Evolutionary conservation across 2,329 filamentous ascomycete species (phyloP), one percentile per base, ranked within the genome.

Genomic region (Aspergillus sp.): DNA sequence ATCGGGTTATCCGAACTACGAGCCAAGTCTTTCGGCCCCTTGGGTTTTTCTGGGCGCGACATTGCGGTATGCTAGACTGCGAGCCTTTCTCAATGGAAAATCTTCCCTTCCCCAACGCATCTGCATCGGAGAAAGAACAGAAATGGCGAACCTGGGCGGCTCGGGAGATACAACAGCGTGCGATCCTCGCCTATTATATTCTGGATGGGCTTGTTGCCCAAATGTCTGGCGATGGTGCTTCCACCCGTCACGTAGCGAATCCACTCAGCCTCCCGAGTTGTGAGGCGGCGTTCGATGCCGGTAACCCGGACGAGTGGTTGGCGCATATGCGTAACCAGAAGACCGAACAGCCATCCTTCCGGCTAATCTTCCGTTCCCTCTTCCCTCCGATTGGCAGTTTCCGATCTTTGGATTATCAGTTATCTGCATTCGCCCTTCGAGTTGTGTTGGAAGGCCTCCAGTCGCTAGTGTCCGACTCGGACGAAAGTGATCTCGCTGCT

Each of bases 371-470:
- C 47, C 65, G 68, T 7, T 71, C 65, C 8, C 60, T 77, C 0
- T 77, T 76, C 52, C 63, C 68, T 16, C 67, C 65, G 0, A 59
- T 62, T 6, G 59, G 65, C 13, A 65, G 62, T 20, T 65, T 65
- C 41, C 61, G 60, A 6, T 51, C 62, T 3, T 49, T 71, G 1
- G 63, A 68, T 40, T 65, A 69, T 43, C 62, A 65, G 1, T 65
- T 75, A 19, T 74, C 74, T 1, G 66, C 73, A 2, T 74, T 76
- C 52, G 69, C 70, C 4, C 62, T 75, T 22, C 69, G 72, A 10
- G 74, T 77, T 4, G 63, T 77, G 7, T 58, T 77, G 4, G 75
- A 77, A 59, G 74, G 74, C 0, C 58, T 77, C 4, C 74, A 76
- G 51, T 75, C 73, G 4, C 57, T 77, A 1, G 64, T 76, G 3